A percentile compares a stretch with the other conserved stretches of the same genome.
Evolutionary conservation across 345 rosid genomes (phyloP).

Genomic region (Salix brachista): DNA sequence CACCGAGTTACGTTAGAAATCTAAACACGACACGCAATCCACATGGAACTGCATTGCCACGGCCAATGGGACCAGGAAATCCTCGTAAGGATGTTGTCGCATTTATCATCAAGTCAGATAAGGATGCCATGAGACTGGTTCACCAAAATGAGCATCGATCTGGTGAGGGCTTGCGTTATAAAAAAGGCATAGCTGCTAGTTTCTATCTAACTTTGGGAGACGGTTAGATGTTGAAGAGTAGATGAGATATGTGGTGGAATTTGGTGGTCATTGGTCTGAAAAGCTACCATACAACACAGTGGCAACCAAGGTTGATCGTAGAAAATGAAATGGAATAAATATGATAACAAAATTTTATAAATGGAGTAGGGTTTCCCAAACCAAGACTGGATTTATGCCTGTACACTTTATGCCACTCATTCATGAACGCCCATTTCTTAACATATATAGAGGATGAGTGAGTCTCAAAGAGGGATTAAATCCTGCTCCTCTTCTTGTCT

Average conservation of each 20-base stretch:
- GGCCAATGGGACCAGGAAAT: conserved; percentile 12
- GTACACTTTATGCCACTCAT: conserved; percentile 13
- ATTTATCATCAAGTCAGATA: conserved; percentile 18
- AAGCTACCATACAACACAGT: conserved; percentile 8
- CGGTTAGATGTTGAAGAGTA: conserved; percentile 51
- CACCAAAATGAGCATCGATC: conserved; percentile 6
- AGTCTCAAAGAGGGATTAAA: neutral
- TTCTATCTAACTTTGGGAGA: conserved; percentile 30
- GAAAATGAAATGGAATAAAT: conserved; percentile 9
- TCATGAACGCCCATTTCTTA: conserved; percentile 22
- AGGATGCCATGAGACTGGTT: conserved; percentile 20
- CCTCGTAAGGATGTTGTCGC: neutral
- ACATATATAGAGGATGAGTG: conserved; percentile 12
- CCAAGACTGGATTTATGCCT: neutral
- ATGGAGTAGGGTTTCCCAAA: conserved; percentile 2
- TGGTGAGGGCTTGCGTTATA: neutral
- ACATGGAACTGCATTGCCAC: neutral
- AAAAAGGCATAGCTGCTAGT: neutral
- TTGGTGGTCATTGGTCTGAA: conserved; percentile 22
- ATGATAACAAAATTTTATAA: conserved; percentile 4
- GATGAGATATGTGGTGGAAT: conserved; percentile 32
- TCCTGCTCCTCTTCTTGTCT: conserved; percentile 9
- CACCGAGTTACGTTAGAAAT: conserved; percentile 2
- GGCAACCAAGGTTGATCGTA: conserved; percentile 11
- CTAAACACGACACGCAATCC: conserved; percentile 25